A percentile compares a stretch with the other conserved stretches of the same genome.
Conservation (phyloP, 2,329 filamentous ascomycete genomes). For the Myotisia sp. region DNA sequence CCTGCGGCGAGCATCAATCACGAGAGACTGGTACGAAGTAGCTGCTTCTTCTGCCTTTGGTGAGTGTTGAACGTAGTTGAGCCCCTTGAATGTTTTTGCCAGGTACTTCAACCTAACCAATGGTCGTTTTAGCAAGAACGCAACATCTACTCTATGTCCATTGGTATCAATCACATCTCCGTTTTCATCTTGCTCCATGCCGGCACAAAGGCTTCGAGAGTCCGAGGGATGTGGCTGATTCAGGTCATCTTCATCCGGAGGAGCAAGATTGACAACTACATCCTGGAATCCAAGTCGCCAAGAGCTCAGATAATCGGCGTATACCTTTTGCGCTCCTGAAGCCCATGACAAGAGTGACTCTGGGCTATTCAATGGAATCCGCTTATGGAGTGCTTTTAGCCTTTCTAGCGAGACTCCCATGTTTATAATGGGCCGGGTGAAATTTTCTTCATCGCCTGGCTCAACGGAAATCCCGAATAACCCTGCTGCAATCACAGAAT, state of each 20-base stretch:
- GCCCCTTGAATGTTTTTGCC: conserved; percentile 61
- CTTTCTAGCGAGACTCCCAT: conserved; percentile 88
- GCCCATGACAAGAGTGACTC: conserved; percentile 69
- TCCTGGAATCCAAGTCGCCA: conserved; percentile 94
- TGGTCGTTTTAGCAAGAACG: conserved; percentile 79
- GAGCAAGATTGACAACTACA: conserved; percentile 81
- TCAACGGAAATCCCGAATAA: conserved; percentile 49
- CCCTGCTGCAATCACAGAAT: conserved; percentile 48
- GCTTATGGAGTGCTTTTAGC: conserved; percentile 63
- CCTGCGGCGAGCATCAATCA: conserved; percentile 60
- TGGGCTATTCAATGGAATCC: conserved; percentile 59
- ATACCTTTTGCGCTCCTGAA: conserved; percentile 60
- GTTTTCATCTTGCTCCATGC: conserved; percentile 43
- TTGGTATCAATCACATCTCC: conserved; percentile 53
- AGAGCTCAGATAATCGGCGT: conserved; percentile 68
- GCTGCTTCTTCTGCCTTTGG: conserved; percentile 45
- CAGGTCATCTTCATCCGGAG: conserved; percentile 51
- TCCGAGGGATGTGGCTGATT: conserved; percentile 26
- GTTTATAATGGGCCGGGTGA: conserved; percentile 76
- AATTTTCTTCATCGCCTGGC: conserved; percentile 43
- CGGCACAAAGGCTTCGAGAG: conserved; percentile 38
- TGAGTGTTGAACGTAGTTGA: conserved; percentile 31
- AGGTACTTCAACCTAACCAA: conserved; percentile 79
- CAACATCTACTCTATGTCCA: conserved; percentile 85
- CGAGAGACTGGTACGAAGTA: conserved; percentile 53